Base-by-base conservation (phyloP, 805 yeast genomes). In the Lipomyces spencermartinsiae region DNA sequence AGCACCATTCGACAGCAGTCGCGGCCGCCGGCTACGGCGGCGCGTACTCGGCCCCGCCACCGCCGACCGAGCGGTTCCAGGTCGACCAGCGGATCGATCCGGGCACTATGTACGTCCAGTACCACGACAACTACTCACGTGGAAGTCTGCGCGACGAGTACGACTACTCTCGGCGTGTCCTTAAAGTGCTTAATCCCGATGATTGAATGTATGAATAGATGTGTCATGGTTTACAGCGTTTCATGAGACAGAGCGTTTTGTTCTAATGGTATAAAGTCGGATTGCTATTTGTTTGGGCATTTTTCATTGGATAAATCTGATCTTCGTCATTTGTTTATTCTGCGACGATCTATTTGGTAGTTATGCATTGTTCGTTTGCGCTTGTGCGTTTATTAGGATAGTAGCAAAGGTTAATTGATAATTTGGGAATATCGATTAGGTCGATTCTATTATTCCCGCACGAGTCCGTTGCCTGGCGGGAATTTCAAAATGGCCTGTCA, bases 81-180 rank as follows among this genome's bases (percentile, higher is more conserved):
- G 86, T 86, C n/a, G 91, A 87, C 76, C 88, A 85, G 73, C 77
- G 91, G 55, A 76, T 88, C 64, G 91, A 88, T 71, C 91, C 91
- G 4, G 78, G 81, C 63, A 82, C 82, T 58, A 80, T 86, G 79
- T 82, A 83, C 69, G 54, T 58, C 61, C 78, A 78, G 64, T 81
- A 83, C 79, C 84, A 83, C 62, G 75, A 80, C 58, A 82, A 81
- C 71, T 82, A 81, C 46, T 83, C 87, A 7, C 77, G 80, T 57
- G 78, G 82, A 58, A 80, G 85, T 43, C 74, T 87, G 46, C 85
- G 82, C 22, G 91, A 87, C 74, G 85, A 87, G 65, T 80, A 81
- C 69, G 90, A 87, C 73, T 87, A 87, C 73, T 81, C 86, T 3
- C 78, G 90, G 56, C 80, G 84, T 66, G 88, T 87, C 5, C 77